phyloP scores from a whole-genome alignment of 495 filamentous ascomycete species.

The Lophiostoma macrostomum region DNA sequence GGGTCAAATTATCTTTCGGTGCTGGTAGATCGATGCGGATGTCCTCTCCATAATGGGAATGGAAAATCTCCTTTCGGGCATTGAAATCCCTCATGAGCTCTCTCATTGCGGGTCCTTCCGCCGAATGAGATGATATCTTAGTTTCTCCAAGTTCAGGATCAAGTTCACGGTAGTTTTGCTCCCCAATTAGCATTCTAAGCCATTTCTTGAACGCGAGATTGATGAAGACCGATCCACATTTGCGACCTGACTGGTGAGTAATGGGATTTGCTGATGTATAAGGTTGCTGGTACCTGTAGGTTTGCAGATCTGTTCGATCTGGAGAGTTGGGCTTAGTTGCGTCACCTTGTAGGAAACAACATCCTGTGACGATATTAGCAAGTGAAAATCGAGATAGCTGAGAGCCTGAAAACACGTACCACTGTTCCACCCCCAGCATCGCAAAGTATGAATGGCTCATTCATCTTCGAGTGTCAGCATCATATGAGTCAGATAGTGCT shows the following conservation, averaged over 20 bases:
- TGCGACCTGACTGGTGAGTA: conserved; percentile 5
- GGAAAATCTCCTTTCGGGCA: conserved; percentile 9
- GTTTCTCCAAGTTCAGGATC: conserved; percentile 5
- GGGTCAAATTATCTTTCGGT: conserved; percentile 15
- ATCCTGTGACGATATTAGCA: conserved; percentile 5
- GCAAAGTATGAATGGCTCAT: conserved; percentile 23
- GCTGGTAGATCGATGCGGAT: conserved; percentile 24
- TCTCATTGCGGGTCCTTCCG: conserved; percentile 20
- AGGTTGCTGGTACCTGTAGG: conserved; percentile 3
- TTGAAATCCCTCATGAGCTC: conserved; percentile 23
- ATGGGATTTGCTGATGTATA: too few species aligned
- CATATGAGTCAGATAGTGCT: neutral
- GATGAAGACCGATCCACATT: conserved; percentile 29
- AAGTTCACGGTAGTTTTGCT: conserved; percentile 7
- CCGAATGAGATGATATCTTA: conserved; percentile 23
- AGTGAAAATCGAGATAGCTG: too few species aligned
- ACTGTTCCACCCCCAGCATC: conserved; percentile 27
- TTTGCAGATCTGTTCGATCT: conserved; percentile 12
- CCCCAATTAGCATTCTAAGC: conserved; percentile 17
- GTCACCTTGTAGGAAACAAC: conserved; percentile 26
- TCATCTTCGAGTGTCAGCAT: neutral
- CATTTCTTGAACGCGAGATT: conserved; percentile 23
- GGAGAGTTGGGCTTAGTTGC: conserved; percentile 11
- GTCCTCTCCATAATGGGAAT: neutral
- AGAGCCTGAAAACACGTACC: conserved; percentile 3